phyloP scores from a whole-genome alignment of 2,329 filamentous ascomycete genomes.

The Aureobasidium zeae region DNA sequence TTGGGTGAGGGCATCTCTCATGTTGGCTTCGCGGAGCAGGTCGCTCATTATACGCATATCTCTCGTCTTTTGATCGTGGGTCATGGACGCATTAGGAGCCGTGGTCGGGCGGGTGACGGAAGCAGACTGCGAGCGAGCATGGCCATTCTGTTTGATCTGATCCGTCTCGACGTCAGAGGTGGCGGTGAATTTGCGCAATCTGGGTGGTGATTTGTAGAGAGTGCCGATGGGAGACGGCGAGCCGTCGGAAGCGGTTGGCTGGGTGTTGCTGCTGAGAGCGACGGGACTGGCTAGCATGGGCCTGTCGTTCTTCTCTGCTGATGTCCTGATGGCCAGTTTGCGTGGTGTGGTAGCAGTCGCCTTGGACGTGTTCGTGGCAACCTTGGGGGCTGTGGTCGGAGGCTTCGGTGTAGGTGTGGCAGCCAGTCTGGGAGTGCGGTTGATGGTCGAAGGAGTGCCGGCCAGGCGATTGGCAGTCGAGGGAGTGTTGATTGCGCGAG shows the following conservation, averaged over 20 bases:
- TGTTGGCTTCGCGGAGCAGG: slow-evolving; percentile 17
- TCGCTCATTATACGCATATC: slow-evolving; percentile 19
- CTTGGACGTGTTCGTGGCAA: background rate
- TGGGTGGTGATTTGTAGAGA: slow-evolving; percentile 12
- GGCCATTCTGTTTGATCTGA: slow-evolving; percentile 13
- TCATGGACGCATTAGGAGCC: slow-evolving; percentile 5
- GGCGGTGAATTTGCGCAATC: slow-evolving; percentile 7
- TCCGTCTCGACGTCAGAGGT: slow-evolving; percentile 17
- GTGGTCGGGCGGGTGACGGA: slow-evolving; percentile 13
- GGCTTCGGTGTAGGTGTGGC: background rate
- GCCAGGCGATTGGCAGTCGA: background rate
- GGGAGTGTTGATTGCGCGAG: background rate
- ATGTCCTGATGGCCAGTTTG: slow-evolving; percentile 10
- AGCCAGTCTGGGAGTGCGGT: slow-evolving; percentile 9
- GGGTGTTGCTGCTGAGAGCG: background rate
- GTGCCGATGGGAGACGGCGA: slow-evolving; percentile 1
- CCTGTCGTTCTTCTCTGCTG: background rate
- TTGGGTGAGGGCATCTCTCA: slow-evolving; percentile 15
- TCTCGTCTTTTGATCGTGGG: slow-evolving; percentile 16
- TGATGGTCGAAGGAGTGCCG: background rate
- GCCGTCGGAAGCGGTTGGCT: background rate
- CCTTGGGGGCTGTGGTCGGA: background rate
- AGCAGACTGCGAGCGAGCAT: slow-evolving; percentile 15
- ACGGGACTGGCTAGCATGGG: slow-evolving; percentile 4
- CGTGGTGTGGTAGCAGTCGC: background rate